Conservation (phyloP, 352 stramenopile genomes). For the Peronospora belbahrii region DNA sequence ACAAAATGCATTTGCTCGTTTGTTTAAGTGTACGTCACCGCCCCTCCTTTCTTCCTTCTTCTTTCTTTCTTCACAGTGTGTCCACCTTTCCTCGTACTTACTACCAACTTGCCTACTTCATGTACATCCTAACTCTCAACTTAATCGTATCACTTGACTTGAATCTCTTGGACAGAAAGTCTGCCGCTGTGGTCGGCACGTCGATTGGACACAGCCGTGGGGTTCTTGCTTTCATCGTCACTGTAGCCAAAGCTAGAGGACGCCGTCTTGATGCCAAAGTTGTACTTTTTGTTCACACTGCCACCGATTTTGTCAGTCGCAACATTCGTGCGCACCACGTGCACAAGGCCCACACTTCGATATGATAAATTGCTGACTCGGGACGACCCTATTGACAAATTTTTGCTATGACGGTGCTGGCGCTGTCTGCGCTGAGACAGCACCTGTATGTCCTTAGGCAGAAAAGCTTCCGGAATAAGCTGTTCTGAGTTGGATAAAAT, state of each 20-base stretch:
- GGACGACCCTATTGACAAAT: constrained; percentile 12
- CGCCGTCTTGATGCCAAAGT: constrained; percentile 23
- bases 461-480: constrained; percentile 50
- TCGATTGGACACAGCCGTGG: constrained; percentile 1
- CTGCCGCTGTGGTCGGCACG: constrained; percentile 10
- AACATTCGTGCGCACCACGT: constrained; percentile 13
- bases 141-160: constrained; percentile 12
- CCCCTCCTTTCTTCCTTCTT: constrained; percentile 1
- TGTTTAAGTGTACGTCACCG: constrained; percentile 5
- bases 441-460: constrained; percentile 61
- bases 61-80: neutral
- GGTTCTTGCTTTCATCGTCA: constrained; percentile 22
- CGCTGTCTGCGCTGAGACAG: constrained; percentile 41
- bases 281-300: constrained; percentile 20
- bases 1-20: constrained; percentile 5
- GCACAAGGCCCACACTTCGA: constrained; percentile 8
- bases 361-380: constrained; percentile 18
- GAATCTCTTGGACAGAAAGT: constrained; percentile 18
- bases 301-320: neutral
- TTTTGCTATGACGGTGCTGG: constrained; percentile 19
- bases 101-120: constrained; percentile 4
- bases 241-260: constrained; percentile 32
- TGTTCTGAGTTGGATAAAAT: constrained; percentile 54
- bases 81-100: neutral
- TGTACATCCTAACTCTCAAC: constrained; percentile 1